Evolutionary conservation across 805 yeast genomes (phyloP).

Genomic region (Metschnikowia proteae): DNA sequence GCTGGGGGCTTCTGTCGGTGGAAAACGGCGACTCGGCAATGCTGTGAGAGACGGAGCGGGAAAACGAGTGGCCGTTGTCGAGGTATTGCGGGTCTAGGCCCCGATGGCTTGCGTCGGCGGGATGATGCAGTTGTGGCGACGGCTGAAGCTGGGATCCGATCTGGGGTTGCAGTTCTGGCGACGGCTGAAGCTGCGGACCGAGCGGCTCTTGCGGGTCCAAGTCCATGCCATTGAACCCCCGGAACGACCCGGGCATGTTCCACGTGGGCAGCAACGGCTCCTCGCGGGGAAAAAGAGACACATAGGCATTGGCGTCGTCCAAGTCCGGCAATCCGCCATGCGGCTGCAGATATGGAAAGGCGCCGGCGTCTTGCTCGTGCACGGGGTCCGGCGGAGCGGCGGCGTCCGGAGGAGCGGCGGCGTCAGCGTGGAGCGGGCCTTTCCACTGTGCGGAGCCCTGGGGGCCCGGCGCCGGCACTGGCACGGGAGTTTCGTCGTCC

Average conservation of each 20-base stretch:
- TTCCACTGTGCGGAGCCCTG: neutral
- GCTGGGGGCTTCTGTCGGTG: neutral
- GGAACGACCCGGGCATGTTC: constrained; percentile 15
- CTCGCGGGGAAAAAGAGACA: neutral
- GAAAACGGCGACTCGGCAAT: neutral
- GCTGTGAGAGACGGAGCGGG: neutral
- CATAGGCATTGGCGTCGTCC: neutral
- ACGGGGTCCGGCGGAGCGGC: neutral
- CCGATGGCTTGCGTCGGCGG: neutral
- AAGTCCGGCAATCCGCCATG: neutral
- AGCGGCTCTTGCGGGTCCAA: neutral
- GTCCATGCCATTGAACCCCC: neutral
- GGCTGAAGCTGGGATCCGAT: too few species aligned
- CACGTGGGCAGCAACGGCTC: constrained; percentile 4
- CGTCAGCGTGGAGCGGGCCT: neutral
- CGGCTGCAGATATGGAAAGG: neutral
- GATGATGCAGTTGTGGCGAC: too few species aligned
- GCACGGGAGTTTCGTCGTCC: neutral
- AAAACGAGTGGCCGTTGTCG: neutral
- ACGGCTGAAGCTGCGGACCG: too few species aligned
- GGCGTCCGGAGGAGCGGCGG: neutral
- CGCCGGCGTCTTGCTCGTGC: neutral
- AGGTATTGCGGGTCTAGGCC: neutral
- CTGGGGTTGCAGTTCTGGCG: too few species aligned
- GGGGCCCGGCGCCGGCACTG: neutral